phyloP scores from a whole-genome alignment of 1,139 yeast genomes.

The Pichia sp. region DNA sequence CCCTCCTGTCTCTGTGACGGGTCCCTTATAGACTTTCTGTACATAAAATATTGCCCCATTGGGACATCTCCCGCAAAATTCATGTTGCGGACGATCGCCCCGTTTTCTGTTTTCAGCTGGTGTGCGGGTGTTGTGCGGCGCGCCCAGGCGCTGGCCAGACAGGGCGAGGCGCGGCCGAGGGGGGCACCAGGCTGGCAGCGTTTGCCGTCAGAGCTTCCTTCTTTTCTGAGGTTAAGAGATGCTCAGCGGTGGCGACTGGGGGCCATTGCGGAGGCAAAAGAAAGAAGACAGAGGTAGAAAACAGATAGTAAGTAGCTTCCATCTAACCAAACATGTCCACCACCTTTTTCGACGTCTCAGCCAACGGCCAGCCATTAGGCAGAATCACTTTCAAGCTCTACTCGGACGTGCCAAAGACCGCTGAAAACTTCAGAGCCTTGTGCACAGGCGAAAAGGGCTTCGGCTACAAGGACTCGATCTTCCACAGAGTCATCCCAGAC shows the following conservation, averaged over 20 bases:
- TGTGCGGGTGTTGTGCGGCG: too few species aligned
- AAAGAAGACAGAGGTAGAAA: too few species aligned
- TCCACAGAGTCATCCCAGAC: constrained; percentile 98
- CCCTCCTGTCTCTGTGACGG: not conserved
- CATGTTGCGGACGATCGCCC: constrained; percentile 4
- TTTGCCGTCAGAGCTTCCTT: not conserved
- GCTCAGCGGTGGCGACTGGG: too few species aligned
- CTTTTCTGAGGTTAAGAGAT: not conserved
- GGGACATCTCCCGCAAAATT: too few species aligned
- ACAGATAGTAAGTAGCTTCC: not conserved
- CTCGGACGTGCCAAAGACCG: constrained; percentile 95
- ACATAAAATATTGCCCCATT: not conserved
- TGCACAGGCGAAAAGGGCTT: constrained; percentile 97
- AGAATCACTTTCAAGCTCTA: constrained; percentile 79
- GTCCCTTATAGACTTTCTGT: not conserved
- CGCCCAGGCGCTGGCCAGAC: too few species aligned
- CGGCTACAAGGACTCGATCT: constrained; percentile 85
- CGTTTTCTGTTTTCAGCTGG: not conserved
- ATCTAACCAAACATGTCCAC: not conserved
- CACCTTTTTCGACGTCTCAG: constrained; percentile 36
- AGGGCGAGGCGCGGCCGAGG: not conserved
- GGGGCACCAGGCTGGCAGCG: not conserved
- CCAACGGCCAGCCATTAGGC: constrained; percentile 49
- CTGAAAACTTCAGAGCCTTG: constrained; percentile 97
- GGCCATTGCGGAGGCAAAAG: too few species aligned